phyloP scores from a whole-genome alignment of 1,139 yeast genomes.

The Pichia sp. region DNA sequence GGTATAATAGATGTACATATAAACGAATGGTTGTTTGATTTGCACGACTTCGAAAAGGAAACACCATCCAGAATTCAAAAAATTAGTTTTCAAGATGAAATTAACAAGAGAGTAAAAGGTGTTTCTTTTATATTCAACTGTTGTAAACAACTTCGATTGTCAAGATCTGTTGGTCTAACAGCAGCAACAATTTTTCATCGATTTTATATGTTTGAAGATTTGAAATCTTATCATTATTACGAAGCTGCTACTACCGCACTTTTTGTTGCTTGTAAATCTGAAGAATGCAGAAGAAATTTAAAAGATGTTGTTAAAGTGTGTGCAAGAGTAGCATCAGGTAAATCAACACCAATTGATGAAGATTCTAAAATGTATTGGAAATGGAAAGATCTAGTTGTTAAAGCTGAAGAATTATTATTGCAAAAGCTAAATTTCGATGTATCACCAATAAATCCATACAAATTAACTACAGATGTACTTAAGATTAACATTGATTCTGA shows the following conservation, averaged over 20 bases:
- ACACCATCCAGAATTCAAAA: constrained; percentile 35
- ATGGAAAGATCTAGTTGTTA: constrained; percentile 42
- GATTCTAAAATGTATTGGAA: constrained; percentile 43
- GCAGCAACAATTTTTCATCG: constrained; percentile 46
- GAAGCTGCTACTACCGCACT: constrained; percentile 44
- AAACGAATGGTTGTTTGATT: constrained; percentile 28
- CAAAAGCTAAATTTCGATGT: constrained; percentile 48
- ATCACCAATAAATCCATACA: constrained; percentile 39
- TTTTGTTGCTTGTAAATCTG: constrained; percentile 47
- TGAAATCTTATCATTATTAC: constrained; percentile 35
- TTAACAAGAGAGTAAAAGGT: constrained; percentile 40
- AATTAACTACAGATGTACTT: constrained; percentile 20
- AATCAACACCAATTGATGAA: constrained; percentile 37
- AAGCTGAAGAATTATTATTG: constrained; percentile 40
- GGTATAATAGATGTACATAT: constrained; percentile 26
- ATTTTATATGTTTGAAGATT: constrained; percentile 41
- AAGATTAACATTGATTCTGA: constrained; percentile 12
- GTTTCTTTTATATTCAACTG: constrained; percentile 39
- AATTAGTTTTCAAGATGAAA: constrained; percentile 35
- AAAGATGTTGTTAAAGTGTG: constrained; percentile 42
- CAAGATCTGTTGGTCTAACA: constrained; percentile 41
- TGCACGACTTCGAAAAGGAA: constrained; percentile 22
- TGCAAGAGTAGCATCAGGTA: constrained; percentile 39
- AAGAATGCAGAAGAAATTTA: constrained; percentile 42
- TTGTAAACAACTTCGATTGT: constrained; percentile 38